Evolutionary conservation across 2,329 filamentous ascomycete genomes (phyloP).

Genomic region (Apiospora saccharicola): DNA sequence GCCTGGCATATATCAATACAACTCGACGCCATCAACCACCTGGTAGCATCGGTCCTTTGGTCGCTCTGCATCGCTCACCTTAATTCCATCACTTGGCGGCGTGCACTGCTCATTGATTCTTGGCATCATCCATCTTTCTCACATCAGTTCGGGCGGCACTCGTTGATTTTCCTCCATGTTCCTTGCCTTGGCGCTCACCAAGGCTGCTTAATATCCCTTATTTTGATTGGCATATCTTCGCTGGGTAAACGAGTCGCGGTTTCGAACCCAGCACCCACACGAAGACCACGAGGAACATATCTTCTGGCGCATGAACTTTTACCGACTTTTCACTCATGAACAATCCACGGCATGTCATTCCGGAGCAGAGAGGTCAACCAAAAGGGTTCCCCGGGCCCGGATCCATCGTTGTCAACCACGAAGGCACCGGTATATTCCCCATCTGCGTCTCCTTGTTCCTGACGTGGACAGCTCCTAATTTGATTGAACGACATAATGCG

Average conservation of each 20-base stretch:
- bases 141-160: not conserved
- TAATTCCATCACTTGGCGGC: constrained; percentile 21
- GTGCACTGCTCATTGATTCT: constrained; percentile 12
- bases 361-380: not conserved
- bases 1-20: constrained; percentile 1
- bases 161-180: not conserved
- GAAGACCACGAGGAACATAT: constrained; percentile 4
- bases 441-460: not conserved
- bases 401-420: not conserved
- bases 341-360: not conserved
- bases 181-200: not conserved
- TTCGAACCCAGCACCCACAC: not conserved
- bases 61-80: constrained; percentile 11
- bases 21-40: not conserved
- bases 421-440: not conserved
- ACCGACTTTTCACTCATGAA: not conserved
- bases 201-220: constrained; percentile 6
- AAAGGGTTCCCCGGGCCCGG: not conserved
- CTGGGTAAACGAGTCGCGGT: not conserved
- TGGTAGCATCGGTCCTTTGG: constrained; percentile 5
- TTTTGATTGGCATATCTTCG: not conserved
- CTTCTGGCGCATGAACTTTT: constrained; percentile 8
- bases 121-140: constrained; percentile 2
- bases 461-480: not conserved
- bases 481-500: constrained; percentile 15